Base-by-base conservation (phyloP, 345 rosid genomes). In the Acer campestre region DNA sequence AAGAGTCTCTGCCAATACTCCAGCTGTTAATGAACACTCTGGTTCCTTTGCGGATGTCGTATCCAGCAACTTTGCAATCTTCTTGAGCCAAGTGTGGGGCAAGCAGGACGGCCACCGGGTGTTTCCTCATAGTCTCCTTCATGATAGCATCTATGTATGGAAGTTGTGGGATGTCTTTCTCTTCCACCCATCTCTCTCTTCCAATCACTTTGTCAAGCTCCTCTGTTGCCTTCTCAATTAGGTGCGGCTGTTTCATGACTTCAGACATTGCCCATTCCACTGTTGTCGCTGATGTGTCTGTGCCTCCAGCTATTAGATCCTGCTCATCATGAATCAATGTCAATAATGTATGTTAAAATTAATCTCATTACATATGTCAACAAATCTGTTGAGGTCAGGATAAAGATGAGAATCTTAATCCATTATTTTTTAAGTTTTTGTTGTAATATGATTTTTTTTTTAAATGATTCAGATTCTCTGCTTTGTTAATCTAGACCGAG, bases 221-320 rank as follows among this genome's bases (percentile, higher is more conserved):
- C 23, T 78, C 75, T 3, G 75, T 80, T 40, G 82, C 80, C 65
- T 75, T 81, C 3, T 18, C 48, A 3, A 76, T 29, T 11, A 84
- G 48, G 0, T 76, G 25, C 0, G 86, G 82, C 9, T 71, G 53
- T 53, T 59, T 84, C 25, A 75, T 38, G 22, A 84, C 68, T 35
- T 84, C 86, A 0, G 80, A 68, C n/a, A 84, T 84, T 4, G 82
- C 84, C 86, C 86, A 84, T 44, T 84, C 82, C 1, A 84, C 75
- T 0, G 82, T 75, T 11, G 75, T 63, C 2, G 78, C 82, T 3
- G 84, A 78, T 0, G 77, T 78, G 14, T 84, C 82, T 0, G 84
- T 84, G 17, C 86, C 84, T 6, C 84, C 86, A 3, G 82, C 80
- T 6, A 84, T 63, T 13, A 84, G 58, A 66, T 81, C 82, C 84